These are phyloP conservation scores for Escovopsis sp. DNA, from an alignment of 2,329 filamentous ascomycete genomes.

Conservation along the genomic window DNA sequence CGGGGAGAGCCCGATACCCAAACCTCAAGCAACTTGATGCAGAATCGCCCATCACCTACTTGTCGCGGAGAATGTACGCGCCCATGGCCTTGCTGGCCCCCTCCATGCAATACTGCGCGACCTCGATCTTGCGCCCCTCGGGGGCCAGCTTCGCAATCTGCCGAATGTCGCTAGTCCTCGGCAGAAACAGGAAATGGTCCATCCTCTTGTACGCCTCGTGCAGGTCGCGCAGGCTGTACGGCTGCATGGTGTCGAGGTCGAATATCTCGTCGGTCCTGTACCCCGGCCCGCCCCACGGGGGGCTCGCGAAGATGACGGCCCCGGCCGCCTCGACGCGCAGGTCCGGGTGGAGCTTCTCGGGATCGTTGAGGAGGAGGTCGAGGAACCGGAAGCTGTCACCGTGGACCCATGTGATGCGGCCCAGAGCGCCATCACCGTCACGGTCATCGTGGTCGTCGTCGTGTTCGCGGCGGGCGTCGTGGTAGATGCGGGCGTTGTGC, in stretches of 20 bases:
- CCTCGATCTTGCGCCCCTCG: constrained; percentile 44
- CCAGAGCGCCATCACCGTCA: constrained; percentile 25
- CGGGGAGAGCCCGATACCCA: too few relatives aligned
- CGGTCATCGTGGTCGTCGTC: too few relatives aligned
- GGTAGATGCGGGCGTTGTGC: constrained; percentile 80
- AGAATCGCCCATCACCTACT: not conserved
- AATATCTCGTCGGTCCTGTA: constrained; percentile 55
- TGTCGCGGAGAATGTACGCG: constrained; percentile 37
- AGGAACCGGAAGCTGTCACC: constrained; percentile 76
- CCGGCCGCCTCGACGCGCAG: constrained; percentile 25
- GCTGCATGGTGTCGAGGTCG: constrained; percentile 73
- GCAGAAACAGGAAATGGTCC: constrained; percentile 64
- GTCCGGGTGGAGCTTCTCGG: constrained; percentile 22
- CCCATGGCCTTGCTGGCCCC: constrained; percentile 74
- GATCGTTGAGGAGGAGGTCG: constrained; percentile 23
- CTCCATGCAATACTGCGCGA: constrained; percentile 83
- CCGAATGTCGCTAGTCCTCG: constrained; percentile 67
- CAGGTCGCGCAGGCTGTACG: constrained; percentile 57
- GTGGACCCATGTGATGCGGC: constrained; percentile 66
- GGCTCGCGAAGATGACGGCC: constrained; percentile 41
- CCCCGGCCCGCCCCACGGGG: constrained; percentile 45
- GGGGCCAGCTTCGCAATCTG: constrained; percentile 53
- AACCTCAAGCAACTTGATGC: too few relatives aligned
- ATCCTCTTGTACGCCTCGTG: constrained; percentile 45
- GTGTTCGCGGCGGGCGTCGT: constrained; percentile 30